Evolutionary conservation across 2,329 filamentous ascomycete species (phyloP).

Genomic region (Podosphaera xanthii): DNA sequence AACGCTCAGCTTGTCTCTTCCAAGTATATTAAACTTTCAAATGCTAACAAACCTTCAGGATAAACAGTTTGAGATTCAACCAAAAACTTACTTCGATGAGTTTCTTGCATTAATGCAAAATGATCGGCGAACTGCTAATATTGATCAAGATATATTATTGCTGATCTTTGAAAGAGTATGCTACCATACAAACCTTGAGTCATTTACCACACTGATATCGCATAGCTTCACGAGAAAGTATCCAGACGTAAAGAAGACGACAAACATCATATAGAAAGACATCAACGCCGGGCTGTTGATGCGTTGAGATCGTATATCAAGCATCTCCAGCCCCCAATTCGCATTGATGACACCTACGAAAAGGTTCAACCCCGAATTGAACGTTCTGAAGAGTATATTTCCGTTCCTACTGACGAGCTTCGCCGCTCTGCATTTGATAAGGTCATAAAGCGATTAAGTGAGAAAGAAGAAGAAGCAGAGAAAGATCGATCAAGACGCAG

Average conservation of each 20-base stretch:
- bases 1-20: constrained; percentile 17
- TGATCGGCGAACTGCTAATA: constrained; percentile 71
- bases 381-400: constrained; percentile 64
- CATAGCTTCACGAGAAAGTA: constrained; percentile 62
- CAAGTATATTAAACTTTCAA: not conserved
- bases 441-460: constrained; percentile 68
- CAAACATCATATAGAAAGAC: constrained; percentile 56
- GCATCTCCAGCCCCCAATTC: constrained; percentile 67
- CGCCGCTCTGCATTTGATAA: constrained; percentile 77
- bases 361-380: constrained; percentile 60
- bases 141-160: constrained; percentile 56
- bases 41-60: constrained; percentile 34
- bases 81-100: constrained; percentile 70
- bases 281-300: constrained; percentile 68
- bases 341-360: constrained; percentile 64
- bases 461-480: constrained; percentile 70
- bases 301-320: constrained; percentile 70
- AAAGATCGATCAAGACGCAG: constrained; percentile 35
- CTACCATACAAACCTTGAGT: constrained; percentile 3
- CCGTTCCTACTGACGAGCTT: constrained; percentile 60
- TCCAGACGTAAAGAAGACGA: constrained; percentile 66
- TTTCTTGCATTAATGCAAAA: constrained; percentile 63
- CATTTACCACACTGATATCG: constrained; percentile 9
- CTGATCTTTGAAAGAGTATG: constrained; percentile 65
- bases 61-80: constrained; percentile 73